Evolutionary conservation across 345 rosid genomes (phyloP), one percentile per base, ranked within the genome.

Genomic region (Lepidium africanum): DNA sequence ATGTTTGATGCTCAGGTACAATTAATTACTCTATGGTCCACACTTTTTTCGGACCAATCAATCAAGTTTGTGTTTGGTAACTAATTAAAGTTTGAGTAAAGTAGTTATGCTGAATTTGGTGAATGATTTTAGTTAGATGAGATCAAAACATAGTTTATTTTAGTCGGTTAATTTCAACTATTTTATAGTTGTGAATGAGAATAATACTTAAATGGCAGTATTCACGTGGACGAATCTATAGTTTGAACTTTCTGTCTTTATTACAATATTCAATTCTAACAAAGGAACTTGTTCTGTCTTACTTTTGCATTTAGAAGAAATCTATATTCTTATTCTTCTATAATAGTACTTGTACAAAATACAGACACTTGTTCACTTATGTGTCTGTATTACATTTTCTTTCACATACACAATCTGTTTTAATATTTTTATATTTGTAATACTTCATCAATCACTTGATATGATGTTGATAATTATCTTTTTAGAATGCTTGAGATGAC

Each of bases 1-100:
- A 94, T 94, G 99, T 94, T 91, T 40, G 97, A 94, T 32, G 99
- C 99, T 13, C 99, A 94, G 96, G 97, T 91, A 40, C 75, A 51
- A 38, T 53, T 67, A 5, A 68, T 61, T 43, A 58, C 60, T 3
- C 3, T 62, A 43, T 38, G 69, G 33, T 12, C 54, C 69, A 71
- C 36, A 9, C 42, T 72, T 15, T 42, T 38, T 3, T 15, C 7
- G 8, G 42, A 67, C 58, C 49, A 59, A 59, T 59, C 49, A 27
- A 27, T 38, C 48, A 23, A 25, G 7, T 17, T 15, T 15, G 49
- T 51, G 60, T 70, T 59, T 40, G 60, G 60, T 70, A 60, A 45
- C 25, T 59, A 50, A 19, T 10, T 35, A 30, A 37, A 38, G 1
- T 7, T 30, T 15, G 13, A n/a, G 7, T 16, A 36, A 39, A 50